Percentiles rank a stretch among this genome's conserved stretches.
phyloP scores from a whole-genome alignment of 805 yeast species.

The Nakazawaea populi region DNA sequence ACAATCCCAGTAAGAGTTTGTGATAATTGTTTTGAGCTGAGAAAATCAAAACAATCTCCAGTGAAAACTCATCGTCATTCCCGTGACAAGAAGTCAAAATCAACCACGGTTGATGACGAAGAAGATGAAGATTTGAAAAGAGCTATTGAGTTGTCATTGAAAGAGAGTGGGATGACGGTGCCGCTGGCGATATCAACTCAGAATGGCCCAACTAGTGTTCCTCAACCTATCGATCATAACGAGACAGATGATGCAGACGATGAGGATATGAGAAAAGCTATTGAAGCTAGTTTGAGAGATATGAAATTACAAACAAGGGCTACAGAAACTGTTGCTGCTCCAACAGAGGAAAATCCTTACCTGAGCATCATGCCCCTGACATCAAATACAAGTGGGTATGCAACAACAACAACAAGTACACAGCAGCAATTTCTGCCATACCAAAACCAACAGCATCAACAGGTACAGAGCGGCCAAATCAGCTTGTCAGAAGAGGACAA shows the following conservation, averaged over 20 bases:
- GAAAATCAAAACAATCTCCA: constrained; percentile 29
- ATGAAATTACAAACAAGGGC: constrained; percentile 31
- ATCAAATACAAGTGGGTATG: constrained; percentile 6
- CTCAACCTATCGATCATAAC: constrained; percentile 6
- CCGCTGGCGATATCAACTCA: background rate
- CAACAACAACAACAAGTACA: background rate
- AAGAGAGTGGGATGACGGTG: constrained; percentile 11
- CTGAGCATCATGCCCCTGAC: constrained; percentile 1
- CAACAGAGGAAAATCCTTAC: constrained; percentile 9
- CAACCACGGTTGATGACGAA: constrained; percentile 28
- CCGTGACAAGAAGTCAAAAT: constrained; percentile 15
- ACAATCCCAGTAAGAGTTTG: constrained; percentile 89
- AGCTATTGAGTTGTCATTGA: constrained; percentile 76
- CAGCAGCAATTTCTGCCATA: constrained; percentile 10
- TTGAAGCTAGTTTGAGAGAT: constrained; percentile 83
- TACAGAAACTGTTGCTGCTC: background rate
- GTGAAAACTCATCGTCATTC: constrained; percentile 9
- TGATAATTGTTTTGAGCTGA: constrained; percentile 75
- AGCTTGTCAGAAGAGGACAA: constrained; percentile 63
- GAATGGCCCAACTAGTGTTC: constrained; percentile 13
- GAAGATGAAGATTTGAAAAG: constrained; percentile 72
- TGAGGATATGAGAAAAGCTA: constrained; percentile 89
- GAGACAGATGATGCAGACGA: constrained; percentile 61
- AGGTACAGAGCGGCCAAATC: constrained; percentile 20
- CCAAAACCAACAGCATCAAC: constrained; percentile 5